Percentiles rank a stretch among this genome's conserved stretches.
Evolutionary conservation across 176 grass and related monocot genomes (phyloP).

Genomic region (Raddia guianensis): DNA sequence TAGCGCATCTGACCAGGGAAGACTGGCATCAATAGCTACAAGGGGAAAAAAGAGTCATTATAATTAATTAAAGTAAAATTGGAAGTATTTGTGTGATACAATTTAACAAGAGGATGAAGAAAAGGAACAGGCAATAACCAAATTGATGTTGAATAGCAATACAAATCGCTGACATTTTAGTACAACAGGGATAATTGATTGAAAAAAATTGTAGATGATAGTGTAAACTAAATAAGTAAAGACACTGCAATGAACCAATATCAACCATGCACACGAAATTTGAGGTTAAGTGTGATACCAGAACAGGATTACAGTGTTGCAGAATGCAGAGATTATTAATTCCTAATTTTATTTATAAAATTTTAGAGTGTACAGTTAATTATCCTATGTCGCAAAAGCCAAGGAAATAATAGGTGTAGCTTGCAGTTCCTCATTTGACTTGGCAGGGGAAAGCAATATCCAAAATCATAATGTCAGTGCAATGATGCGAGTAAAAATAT

Average conservation of each 20-base stretch:
- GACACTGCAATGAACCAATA: constrained; percentile 1
- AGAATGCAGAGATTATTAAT: constrained; percentile 11
- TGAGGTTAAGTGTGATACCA: constrained; percentile 1
- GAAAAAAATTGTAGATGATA: background rate
- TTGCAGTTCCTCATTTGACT: constrained; percentile 23
- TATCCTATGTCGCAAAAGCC: background rate
- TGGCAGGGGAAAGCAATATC: constrained; percentile 39
- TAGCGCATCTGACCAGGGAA: constrained; percentile 95
- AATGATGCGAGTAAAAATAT: constrained; percentile 34
- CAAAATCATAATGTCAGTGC: constrained; percentile 22
- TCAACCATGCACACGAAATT: constrained; percentile 1
- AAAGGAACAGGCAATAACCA: constrained; percentile 14
- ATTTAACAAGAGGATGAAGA: constrained; percentile 13
- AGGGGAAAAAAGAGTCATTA: constrained; percentile 25
- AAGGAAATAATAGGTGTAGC: constrained; percentile 21
- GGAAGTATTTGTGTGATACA: constrained; percentile 3
- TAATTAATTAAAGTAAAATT: constrained; percentile 29
- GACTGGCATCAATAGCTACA: constrained; percentile 97
- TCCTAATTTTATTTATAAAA: constrained; percentile 15
- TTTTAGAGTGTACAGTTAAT: constrained; percentile 12
- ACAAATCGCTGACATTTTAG: background rate
- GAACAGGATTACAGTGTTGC: constrained; percentile 9
- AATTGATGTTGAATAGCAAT: constrained; percentile 28
- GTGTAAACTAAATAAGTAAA: constrained; percentile 28
- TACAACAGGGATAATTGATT: constrained; percentile 23